Evolutionary conservation across 371 early-diverging fungal species (phyloP), one percentile per base, ranked within the genome.

Genomic region (Quaeritorhiza haematococci): DNA sequence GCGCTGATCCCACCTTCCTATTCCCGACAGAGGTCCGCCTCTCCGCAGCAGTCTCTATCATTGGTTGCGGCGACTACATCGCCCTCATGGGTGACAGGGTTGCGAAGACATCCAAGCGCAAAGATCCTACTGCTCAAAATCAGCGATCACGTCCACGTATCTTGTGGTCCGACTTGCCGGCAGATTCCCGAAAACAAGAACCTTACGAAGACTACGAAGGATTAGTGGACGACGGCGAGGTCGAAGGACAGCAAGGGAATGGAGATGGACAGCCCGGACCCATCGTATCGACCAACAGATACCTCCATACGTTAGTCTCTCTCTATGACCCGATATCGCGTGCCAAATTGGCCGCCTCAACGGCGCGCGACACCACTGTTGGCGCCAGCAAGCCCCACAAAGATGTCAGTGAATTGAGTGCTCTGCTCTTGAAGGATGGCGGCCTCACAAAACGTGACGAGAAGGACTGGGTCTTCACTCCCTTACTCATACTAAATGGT

Each of bases 1-100:
- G 47, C 19, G 7, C 19, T 8, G 7, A 8, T n/a, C 27, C 17
- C 42, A 17, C 32, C 33, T n/a, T 35, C 24, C 23, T 15, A 48
- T 28, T 8, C 44, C 24, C 3, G 8, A 8, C 35, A 62, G 66
- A 66, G 3, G 30, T 33, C 3, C 58, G 66, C 3, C 24, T 69
- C 23, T 7, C 15, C n/a, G 26, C 51, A 5, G 53, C 55, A 28
- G 55, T 57, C 4, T 38, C 51, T 24, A 56, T 69, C 21, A 62
- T 69, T 48, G 69, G 69, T 1, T 62, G 69, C 47, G 69, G 65
- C 13, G 69, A 69, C 29, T 69, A 62, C 47, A 29, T 41, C 7
- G 33, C 55, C 29, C 57, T 69, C 21, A 69, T 69, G 69, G 49
- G 17, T 3, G n/a, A 41, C n/a, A n/a, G n/a, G n/a, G n/a, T n/a